A percentile compares a stretch with the other conserved stretches of the same genome.
phyloP scores from a whole-genome alignment of 2,329 filamentous ascomycete genomes.

The Colletotrichum orchidophilum region DNA sequence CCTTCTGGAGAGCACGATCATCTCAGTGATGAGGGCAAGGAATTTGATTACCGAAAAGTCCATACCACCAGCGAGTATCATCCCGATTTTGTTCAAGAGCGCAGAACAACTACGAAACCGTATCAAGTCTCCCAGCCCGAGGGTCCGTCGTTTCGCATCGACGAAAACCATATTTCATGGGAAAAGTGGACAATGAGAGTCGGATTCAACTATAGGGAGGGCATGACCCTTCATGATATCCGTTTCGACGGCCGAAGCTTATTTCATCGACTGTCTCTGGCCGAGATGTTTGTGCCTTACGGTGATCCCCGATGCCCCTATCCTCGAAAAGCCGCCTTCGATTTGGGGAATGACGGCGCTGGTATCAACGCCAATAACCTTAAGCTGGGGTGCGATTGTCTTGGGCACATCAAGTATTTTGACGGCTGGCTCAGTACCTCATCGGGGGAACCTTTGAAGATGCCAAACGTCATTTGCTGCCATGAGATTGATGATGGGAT shows the following conservation, averaged over 20 bases:
- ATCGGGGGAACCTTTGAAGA: conserved; percentile 41
- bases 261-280: conserved; percentile 74
- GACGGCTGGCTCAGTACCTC: conserved; percentile 44
- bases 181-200: conserved; percentile 76
- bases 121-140: conserved; percentile 49
- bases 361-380: conserved; percentile 74
- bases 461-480: conserved; percentile 48
- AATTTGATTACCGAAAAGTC: conserved; percentile 53
- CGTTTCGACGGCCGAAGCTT: conserved; percentile 71
- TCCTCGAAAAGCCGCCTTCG: conserved; percentile 75
- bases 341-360: conserved; percentile 73
- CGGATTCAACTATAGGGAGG: conserved; percentile 75
- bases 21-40: conserved; percentile 45
- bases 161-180: conserved; percentile 59
- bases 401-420: conserved; percentile 66
- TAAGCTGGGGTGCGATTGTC: conserved; percentile 72
- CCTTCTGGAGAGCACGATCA: conserved; percentile 49
- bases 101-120: conserved; percentile 45
- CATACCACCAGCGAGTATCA: conserved; percentile 47
- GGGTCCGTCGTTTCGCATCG: conserved; percentile 52
- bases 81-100: conserved; percentile 39
- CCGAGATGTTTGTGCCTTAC: conserved; percentile 78
- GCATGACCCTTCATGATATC: conserved; percentile 74
- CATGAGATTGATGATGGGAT: conserved; percentile 63
- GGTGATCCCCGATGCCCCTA: conserved; percentile 71